Base-by-base conservation (phyloP, 495 filamentous ascomycete genomes). In the Cryomyces minteri region DNA sequence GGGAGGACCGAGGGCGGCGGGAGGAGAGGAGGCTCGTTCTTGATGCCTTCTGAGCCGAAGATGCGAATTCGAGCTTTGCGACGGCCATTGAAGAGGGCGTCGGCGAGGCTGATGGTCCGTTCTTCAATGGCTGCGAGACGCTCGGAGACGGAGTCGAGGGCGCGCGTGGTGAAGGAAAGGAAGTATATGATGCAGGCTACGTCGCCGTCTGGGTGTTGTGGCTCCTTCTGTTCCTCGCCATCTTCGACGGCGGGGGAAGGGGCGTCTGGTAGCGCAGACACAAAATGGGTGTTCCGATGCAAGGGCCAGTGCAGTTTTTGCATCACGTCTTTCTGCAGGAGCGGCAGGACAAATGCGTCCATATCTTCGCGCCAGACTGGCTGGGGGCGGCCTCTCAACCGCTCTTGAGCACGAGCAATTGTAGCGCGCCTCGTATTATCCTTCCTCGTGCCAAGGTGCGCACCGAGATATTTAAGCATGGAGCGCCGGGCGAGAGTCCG, bases 291-390 rank as follows among this genome's bases (percentile, higher is more conserved):
- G 11, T 30, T 30, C 41, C 49, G 39, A 47, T 49, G 6, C 31
- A 43, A 28, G 52, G 39, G 29, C 43, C 54, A 52, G 37, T 57
- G 47, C 32, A 76, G 44, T 9, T 49, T 45, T 44, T 71, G 66
- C 0, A 67, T 46, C 8, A 73, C 62, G 2, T 67, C 57, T 10
- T 59, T 53, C 4, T 74, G 64, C 64, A 82, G 66, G 31, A 68
- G 44, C 5, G 62, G 57, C 0, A 80, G 60, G 4, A 84, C 47
- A 39, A 79, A 72, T 0, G 58, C 56, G n/a, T 70, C 67, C 77
- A 86, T 85, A 52, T 88, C 79, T 32, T 64, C 36, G 11, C 79
- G 71, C 80, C 80, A 88, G 10, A 73, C 32, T 5, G 58, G 46
- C 8, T 50, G 47, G 11, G 62, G 46, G 8, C 45, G 56, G 0